Percentiles rank a stretch among this genome's conserved stretches.
Conservation (phyloP, 805 yeast genomes). For the Clavispora asparagi region DNA sequence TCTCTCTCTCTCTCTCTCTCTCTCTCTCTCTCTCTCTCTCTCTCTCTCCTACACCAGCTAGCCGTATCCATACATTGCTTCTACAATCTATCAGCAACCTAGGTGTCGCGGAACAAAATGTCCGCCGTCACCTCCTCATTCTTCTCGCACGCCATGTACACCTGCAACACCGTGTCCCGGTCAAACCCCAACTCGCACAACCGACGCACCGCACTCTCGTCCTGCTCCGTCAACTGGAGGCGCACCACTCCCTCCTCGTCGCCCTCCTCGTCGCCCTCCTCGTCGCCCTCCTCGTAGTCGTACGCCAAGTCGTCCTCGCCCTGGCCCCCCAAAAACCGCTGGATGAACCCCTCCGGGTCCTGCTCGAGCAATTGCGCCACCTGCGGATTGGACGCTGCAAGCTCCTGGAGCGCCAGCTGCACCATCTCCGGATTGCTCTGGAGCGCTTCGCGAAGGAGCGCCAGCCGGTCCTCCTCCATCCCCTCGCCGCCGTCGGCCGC, state of each 20-base stretch:
- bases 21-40: no score
- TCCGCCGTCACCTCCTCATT: constrained; percentile 97
- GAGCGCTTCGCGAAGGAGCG: constrained; percentile 65
- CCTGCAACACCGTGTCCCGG: constrained; percentile 80
- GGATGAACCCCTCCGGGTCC: constrained; percentile 86
- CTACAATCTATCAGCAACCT: not conserved
- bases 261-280: constrained; percentile 31
- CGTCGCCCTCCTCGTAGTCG: constrained; percentile 34
- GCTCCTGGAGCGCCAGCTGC: constrained; percentile 75
- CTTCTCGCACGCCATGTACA: constrained; percentile 96
- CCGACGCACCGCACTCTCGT: constrained; percentile 83
- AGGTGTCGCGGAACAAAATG: constrained; percentile 58
- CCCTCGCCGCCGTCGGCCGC: constrained; percentile 24
- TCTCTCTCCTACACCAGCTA: no score
- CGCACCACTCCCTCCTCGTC: constrained; percentile 37
- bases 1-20: no score
- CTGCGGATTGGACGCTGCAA: constrained; percentile 80
- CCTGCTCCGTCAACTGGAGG: constrained; percentile 70
- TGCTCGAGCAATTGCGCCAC: constrained; percentile 72
- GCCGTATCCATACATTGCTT: no score
- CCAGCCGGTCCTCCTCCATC: constrained; percentile 42
- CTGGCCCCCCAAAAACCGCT: constrained; percentile 62
- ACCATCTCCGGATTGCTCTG: constrained; percentile 85
- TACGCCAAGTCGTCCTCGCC: constrained; percentile 43
- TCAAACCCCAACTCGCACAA: constrained; percentile 92